These are phyloP conservation scores for Tremella fuciformis DNA, from an alignment of 768 basidiomycete species.

Conservation along the genomic window DNA sequence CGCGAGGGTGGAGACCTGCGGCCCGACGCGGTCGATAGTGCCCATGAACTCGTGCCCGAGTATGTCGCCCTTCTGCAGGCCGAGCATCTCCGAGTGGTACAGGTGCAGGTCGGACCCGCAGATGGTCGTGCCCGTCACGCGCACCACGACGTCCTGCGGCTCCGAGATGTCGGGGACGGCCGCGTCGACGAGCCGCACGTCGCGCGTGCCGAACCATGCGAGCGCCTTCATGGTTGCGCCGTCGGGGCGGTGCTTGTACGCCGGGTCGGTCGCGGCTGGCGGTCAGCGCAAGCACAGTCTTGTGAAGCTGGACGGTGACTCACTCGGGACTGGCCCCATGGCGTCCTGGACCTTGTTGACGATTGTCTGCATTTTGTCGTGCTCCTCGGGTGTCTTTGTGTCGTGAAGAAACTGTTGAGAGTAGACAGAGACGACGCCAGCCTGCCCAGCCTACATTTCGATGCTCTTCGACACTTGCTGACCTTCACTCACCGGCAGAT, in stretches of 20 bases:
- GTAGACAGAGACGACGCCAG: too few relatives aligned
- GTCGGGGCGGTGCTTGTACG: constrained; percentile 53
- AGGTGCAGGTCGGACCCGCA: constrained; percentile 59
- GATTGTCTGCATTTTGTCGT: constrained; percentile 33
- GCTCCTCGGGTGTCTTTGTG: too few relatives aligned
- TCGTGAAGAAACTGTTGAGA: too few relatives aligned
- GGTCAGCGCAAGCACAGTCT: constrained; percentile 6
- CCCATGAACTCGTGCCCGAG: constrained; percentile 63
- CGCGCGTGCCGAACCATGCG: constrained; percentile 62
- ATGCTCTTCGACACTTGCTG: too few relatives aligned
- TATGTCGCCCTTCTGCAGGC: constrained; percentile 70
- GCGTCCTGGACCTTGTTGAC: constrained; percentile 39
- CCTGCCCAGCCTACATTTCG: too few relatives aligned
- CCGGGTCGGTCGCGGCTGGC: constrained; percentile 30
- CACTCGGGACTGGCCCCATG: constrained; percentile 39
- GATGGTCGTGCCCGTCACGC: constrained; percentile 72
- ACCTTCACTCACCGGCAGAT: too few relatives aligned
- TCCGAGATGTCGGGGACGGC: constrained; percentile 64
- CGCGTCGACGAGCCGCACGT: constrained; percentile 56
- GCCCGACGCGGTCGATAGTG: constrained; percentile 64
- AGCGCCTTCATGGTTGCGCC: constrained; percentile 67
- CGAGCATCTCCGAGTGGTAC: constrained; percentile 65
- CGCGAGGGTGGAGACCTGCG: constrained; percentile 62
- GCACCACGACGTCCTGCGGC: constrained; percentile 67
- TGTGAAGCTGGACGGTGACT: constrained; percentile 7